Base-by-base conservation (phyloP, 169 alveolate genomes). In the Cyclospora cayetanensis region DNA sequence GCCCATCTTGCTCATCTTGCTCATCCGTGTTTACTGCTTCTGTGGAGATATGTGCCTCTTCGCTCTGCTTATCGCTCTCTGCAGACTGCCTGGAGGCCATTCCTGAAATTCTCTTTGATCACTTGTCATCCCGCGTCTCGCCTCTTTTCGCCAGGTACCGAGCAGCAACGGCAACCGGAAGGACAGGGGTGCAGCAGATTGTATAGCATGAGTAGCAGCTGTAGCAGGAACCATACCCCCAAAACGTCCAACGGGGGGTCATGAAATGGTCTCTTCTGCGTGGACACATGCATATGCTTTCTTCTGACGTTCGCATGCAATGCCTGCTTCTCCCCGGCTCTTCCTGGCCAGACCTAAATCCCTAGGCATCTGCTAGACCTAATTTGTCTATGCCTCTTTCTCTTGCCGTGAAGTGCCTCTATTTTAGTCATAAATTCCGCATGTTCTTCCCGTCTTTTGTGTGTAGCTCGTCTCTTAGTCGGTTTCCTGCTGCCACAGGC, bases 91-190 rank as follows among this genome's bases (percentile, higher is more conserved):
- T 22, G 3, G 76, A 15, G 37, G 76, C 76, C 5, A 35, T 65
- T 9, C 76, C 76, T n/a, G 76, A 25, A 27, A 25, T 65, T 41
- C 76, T 65, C 37, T 65, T 65, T n/a, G 76, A 35, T 11, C 41
- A 22, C 4, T 27, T 15, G 9, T 15, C 41, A 15, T 2, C 1
- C 41, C 1, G 39, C 4, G 76, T 41, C 11, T 65, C 41, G 4
- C 76, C 76, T 65, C 37, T 65, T 2, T 31, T 65, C 20, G 76
- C 76, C 37, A 65, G 76, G 76, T 25, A n/a, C n/a, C n/a, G n/a
- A n/a, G n/a, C n/a, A n/a, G n/a, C n/a, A n/a, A n/a, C n/a, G n/a
- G n/a, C n/a, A n/a, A n/a, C n/a, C n/a, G n/a, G n/a, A 65, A 9
- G 39, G 4, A 65, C 43, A 65, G 76, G 25, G 31, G 18, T 9